Conservation (phyloP, 192 early-diverging fungal genomes). For the Chytriomyces sp. region DNA sequence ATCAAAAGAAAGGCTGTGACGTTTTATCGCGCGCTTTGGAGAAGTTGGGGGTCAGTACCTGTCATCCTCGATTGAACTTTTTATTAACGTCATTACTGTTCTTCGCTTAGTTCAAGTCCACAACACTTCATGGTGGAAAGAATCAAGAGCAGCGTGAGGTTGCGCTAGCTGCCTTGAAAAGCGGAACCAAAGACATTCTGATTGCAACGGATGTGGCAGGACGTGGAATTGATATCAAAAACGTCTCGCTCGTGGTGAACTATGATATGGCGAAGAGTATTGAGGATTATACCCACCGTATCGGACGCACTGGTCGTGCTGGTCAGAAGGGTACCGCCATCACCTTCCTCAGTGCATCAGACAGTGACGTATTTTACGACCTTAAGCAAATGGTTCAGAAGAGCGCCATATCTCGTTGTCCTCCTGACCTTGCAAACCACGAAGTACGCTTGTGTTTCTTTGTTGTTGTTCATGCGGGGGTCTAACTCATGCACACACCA, state of each 20-base stretch:
- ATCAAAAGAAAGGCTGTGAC: conserved; percentile 93
- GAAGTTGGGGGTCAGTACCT: conserved; percentile 67
- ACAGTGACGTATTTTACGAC: conserved; percentile 89
- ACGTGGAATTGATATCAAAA: conserved; percentile 93
- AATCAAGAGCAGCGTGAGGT: conserved; percentile 96
- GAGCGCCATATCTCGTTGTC: conserved; percentile 74
- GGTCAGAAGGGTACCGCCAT: conserved; percentile 87
- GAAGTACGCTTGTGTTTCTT: neutral
- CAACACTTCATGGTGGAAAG: conserved; percentile 94
- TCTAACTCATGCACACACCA: neutral
- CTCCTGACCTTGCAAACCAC: conserved; percentile 73
- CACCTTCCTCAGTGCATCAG: conserved; percentile 80
- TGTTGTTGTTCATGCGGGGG: neutral
- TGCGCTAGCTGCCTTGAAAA: conserved; percentile 78
- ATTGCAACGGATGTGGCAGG: conserved; percentile 99
- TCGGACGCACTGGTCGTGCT: conserved; percentile 98
- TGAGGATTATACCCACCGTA: conserved; percentile 98
- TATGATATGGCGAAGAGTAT: conserved; percentile 98
- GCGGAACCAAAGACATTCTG: conserved; percentile 79
- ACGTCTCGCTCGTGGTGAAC: conserved; percentile 93
- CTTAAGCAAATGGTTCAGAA: conserved; percentile 75
- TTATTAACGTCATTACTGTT: neutral
- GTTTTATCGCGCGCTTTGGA: conserved; percentile 78
- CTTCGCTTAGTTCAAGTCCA: conserved; percentile 54
- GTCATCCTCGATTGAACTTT: neutral